Evolutionary conservation across 179 eudicot species (phyloP), one percentile per base, ranked within the genome.

Genomic region (Camellia oleifera): DNA sequence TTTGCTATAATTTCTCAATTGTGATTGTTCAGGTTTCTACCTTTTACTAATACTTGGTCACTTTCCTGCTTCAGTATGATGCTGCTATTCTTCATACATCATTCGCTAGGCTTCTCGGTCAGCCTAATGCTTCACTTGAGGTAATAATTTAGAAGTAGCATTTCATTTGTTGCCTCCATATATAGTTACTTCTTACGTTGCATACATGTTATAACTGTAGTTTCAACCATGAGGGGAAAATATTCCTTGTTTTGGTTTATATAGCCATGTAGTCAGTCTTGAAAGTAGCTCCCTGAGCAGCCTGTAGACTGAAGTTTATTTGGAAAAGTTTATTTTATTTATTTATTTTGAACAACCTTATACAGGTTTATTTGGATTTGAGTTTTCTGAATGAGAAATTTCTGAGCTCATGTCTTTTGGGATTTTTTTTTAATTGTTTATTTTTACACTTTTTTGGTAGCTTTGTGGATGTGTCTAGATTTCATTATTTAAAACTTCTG

Each of bases 81-180:
- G 87, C 86, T 81, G 92, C 90, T 26, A 95, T 95, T 78, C 96
- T 95, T 82, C 99, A 95, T 83, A 95, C 99, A 40, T 90, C 99
- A 78, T 87, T 95, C 80, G 99, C 98, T 56, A 90, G 99, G 90
- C 91, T 95, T 84, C 85, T 95, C 80, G 99, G 94, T 79, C 89
- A 84, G 69, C 98, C 99, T 61, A 84, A 67, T 60, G 72, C 77
- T 85, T 84, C 81, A 67, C 80, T 76, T 57, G 82, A 48, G 95
- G 98, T 95, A 81, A 18, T 45, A 58, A 70, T 13, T 56, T 42
- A 48, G 4, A 48, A 48, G 52, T 70, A 2, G 20, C 63, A 54
- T 52, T 63, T 77, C 9, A 52, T 26, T n/a, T 66, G 80, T 32
- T 77, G 3, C n/a, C 4, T 77, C 17, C 17, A 17, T 40, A 26